Base-by-base conservation (phyloP, 306 rosid genomes). In the Cyclanthera cordifolia region DNA sequence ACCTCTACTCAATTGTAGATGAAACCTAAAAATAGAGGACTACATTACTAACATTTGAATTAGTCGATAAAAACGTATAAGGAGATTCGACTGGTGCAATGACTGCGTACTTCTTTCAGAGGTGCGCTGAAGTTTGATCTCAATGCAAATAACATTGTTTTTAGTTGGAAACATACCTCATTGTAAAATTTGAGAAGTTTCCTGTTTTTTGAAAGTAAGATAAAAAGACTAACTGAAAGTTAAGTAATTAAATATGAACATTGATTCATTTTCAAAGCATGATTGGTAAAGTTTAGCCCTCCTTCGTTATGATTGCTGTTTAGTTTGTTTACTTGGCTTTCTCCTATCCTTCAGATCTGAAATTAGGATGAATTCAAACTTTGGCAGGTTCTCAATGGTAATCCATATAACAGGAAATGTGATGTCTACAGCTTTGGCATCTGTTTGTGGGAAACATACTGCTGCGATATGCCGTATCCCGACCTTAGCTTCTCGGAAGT, bases 381-480 rank as follows among this genome's bases (percentile, higher is more conserved):
- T 86, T 76, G 47, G 53, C 89, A 93, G 98, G 98, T 93, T 76
- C 94, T 93, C 74, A 93, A 93, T 70, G 98, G 98, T 56, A 87
- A 67, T 75, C 94, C 98, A 52, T 93, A 93, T 82, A 93, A 93
- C 59, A 80, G 98, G 81, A 93, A 87, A 73, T 93, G 99, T 49
- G 96, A 93, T 63, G 99, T 93, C 69, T 93, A 86, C 77, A 87
- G 99, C 79, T 90, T 93, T 3, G 96, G 94, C 32, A 93, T 93
- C 77, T 93, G 96, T 86, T 79, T 90, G 79, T 93, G 99, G 96
- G 96, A 93, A 81, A 93, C 90, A 79, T 93, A 93, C 77, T 93
- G 95, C 79, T 93, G 99, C 50, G 95, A 93, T 83, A 90, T 93
- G 99, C 95, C 99, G 4, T 93, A 93, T 80, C 96, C 95, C 25